These are phyloP conservation scores for Cucumis melo DNA, from an alignment of 306 rosid genomes.

Conservation along the genomic window DNA sequence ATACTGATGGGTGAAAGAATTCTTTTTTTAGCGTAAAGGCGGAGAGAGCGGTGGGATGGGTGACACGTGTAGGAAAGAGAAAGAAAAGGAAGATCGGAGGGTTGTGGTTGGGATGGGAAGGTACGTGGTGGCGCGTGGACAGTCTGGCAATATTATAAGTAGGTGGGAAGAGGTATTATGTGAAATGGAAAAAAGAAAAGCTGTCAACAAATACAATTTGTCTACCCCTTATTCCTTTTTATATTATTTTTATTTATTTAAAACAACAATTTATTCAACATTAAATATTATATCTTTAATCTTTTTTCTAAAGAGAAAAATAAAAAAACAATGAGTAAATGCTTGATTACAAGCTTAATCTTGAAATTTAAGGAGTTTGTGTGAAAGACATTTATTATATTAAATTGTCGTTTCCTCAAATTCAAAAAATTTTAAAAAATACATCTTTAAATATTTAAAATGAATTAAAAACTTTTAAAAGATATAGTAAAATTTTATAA, in stretches of 20 bases:
- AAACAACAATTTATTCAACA: too few relatives aligned
- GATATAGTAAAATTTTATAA: too few relatives aligned
- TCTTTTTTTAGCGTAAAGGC: not conserved
- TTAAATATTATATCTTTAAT: too few relatives aligned
- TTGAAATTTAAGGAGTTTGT: too few relatives aligned
- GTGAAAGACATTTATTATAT: too few relatives aligned
- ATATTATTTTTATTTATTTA: not conserved
- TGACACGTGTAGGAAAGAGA: not conserved
- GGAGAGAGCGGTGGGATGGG: not conserved
- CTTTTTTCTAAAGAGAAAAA: too few relatives aligned
- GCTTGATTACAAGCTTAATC: too few relatives aligned
- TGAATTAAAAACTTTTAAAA: too few relatives aligned
- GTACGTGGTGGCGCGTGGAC: slow-evolving; percentile 8
- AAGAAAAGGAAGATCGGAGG: not conserved
- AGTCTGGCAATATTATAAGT: not conserved
- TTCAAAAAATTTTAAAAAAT: too few relatives aligned
- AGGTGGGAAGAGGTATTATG: not conserved
- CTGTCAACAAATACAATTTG: slow-evolving; percentile 1
- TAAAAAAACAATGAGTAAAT: too few relatives aligned
- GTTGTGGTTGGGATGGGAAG: not conserved
- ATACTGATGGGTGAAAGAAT: not conserved
- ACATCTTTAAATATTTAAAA: too few relatives aligned
- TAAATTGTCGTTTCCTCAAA: too few relatives aligned
- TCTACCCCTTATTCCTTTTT: not conserved
- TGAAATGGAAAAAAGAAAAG: not conserved